phyloP scores from a whole-genome alignment of 805 yeast genomes.

The Ogataea sp. region DNA sequence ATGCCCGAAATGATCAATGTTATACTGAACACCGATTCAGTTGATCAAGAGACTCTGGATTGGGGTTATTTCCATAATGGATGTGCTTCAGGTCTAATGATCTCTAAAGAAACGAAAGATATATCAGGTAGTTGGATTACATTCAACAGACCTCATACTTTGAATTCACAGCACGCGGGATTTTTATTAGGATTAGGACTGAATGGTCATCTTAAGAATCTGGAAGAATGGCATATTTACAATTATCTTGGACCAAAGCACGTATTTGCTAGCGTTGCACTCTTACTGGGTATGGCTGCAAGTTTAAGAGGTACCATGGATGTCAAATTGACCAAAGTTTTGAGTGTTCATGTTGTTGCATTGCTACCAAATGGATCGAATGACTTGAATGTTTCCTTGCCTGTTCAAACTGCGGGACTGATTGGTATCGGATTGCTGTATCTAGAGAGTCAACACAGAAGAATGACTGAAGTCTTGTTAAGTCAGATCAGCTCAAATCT shows the following conservation, averaged over 20 bases:
- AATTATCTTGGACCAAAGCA: constrained; percentile 89
- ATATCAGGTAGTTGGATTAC: constrained; percentile 88
- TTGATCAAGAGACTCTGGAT: constrained; percentile 41
- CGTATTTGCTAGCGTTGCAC: constrained; percentile 74
- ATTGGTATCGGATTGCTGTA: constrained; percentile 86
- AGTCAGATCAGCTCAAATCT: constrained; percentile 58
- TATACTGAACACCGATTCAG: constrained; percentile 43
- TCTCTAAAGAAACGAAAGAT: constrained; percentile 59
- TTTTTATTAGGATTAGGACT: constrained; percentile 87
- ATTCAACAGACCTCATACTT: constrained; percentile 64
- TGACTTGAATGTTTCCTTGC: constrained; percentile 72
- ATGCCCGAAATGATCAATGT: constrained; percentile 59
- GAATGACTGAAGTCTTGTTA: constrained; percentile 75
- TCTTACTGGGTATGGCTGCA: constrained; percentile 88
- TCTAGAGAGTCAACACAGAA: constrained; percentile 66
- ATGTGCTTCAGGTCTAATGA: constrained; percentile 71
- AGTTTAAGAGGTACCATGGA: constrained; percentile 80
- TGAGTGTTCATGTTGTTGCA: constrained; percentile 90
- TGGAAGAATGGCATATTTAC: constrained; percentile 96
- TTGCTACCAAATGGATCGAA: constrained; percentile 85
- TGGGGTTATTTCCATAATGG: constrained; percentile 96
- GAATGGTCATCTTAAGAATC: constrained; percentile 72
- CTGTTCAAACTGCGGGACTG: constrained; percentile 87
- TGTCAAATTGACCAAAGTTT: constrained; percentile 76
- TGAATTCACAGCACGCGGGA: constrained; percentile 88